Evolutionary conservation across 805 yeast species (phyloP).

Genomic region (Citeromyces nyonsensis): DNA sequence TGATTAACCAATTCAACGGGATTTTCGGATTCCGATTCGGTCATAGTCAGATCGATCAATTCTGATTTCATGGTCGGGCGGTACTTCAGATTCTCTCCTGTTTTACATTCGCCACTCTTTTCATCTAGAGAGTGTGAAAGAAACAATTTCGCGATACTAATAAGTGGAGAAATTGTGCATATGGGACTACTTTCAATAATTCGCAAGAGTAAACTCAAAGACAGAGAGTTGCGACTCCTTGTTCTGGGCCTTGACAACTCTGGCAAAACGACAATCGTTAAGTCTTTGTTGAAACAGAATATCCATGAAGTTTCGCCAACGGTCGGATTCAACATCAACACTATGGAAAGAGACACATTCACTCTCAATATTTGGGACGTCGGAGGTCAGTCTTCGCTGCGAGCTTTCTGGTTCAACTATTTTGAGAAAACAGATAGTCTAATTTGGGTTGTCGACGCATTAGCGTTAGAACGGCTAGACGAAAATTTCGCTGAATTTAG

Average conservation of each 20-base stretch:
- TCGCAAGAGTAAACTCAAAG: conserved; percentile 70
- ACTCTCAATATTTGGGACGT: conserved; percentile 62
- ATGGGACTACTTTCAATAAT: conserved; percentile 81
- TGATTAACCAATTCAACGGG: no score
- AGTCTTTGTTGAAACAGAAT: conserved; percentile 33
- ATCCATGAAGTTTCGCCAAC: conserved; percentile 62
- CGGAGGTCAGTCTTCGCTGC: conserved; percentile 75
- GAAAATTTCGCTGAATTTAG: conserved; percentile 57
- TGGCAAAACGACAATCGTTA: conserved; percentile 80
- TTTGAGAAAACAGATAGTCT: conserved; percentile 70
- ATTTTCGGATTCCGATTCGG: no score
- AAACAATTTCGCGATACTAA: no score
- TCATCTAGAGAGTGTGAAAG: no score
- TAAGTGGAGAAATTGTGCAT: background rate
- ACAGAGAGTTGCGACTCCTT: conserved; percentile 58
- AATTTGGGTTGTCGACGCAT: conserved; percentile 76
- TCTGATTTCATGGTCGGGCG: no score
- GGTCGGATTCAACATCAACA: conserved; percentile 71
- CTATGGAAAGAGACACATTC: conserved; percentile 22
- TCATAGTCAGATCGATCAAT: no score
- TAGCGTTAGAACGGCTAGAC: conserved; percentile 38
- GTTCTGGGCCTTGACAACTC: conserved; percentile 81
- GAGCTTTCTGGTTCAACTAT: conserved; percentile 90
- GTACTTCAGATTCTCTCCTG: no score
- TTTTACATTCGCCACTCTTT: no score